Percentiles rank a stretch among this genome's conserved stretches.
These are phyloP conservation scores for Suhomyces maxii DNA, from an alignment of 1,139 yeast species.

Conservation along the genomic window DNA sequence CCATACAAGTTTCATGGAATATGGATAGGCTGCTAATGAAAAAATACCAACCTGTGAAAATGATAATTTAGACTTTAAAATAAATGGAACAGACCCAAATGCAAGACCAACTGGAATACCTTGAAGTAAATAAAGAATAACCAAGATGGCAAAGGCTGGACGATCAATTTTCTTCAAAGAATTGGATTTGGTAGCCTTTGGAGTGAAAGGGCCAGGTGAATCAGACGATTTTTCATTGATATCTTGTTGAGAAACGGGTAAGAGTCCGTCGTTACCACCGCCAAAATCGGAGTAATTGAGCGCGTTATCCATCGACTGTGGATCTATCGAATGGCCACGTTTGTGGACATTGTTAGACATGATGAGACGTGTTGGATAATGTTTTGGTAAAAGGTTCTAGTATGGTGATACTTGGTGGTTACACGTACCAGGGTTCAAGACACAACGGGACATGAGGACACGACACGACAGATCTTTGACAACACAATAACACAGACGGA, in stretches of 20 bases:
- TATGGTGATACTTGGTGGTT: not conserved
- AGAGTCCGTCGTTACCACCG: conserved; percentile 36
- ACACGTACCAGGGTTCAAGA: not conserved
- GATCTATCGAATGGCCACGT: conserved; percentile 18
- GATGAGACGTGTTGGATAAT: not conserved
- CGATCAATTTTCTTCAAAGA: conserved; percentile 41
- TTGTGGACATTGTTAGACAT: conserved; percentile 16
- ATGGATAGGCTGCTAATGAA: conserved; percentile 91
- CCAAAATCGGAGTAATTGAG: conserved; percentile 27
- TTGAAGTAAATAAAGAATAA: conserved; percentile 75
- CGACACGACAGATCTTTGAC: too few species aligned
- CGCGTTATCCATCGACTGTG: conserved; percentile 16
- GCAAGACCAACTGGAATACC: conserved; percentile 97
- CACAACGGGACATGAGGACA: too few species aligned
- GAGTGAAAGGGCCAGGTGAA: conserved; percentile 2
- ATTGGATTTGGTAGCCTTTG: conserved; percentile 8
- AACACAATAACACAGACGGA: too few species aligned
- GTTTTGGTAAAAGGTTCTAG: not conserved
- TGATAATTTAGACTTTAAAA: conserved; percentile 77
- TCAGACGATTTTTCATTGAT: conserved; percentile 14
- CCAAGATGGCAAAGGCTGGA: conserved; percentile 71
- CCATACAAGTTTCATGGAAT: conserved; percentile 89
- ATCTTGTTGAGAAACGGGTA: conserved; percentile 34
- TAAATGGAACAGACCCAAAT: conserved; percentile 92
- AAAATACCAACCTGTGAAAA: conserved; percentile 90